Conservation (phyloP, 1,284 basidiomycete genomes). For the Neotropicomus parvogracilis region DNA sequence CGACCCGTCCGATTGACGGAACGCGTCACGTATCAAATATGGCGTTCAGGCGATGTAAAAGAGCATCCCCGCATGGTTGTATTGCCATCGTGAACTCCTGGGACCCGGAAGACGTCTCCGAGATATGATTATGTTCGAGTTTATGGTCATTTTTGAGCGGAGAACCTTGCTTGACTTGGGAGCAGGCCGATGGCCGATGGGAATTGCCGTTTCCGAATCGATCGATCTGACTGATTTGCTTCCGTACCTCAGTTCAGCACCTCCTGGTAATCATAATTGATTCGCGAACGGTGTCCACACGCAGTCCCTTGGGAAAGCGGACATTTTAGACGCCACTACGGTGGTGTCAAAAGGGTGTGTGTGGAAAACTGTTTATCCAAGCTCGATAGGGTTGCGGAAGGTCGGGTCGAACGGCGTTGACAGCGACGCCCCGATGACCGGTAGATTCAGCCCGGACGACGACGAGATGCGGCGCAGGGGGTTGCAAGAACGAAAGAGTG, state of each 20-base stretch:
- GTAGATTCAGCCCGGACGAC: not conserved
- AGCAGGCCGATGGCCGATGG: constrained; percentile 14
- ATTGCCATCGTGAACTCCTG: constrained; percentile 15
- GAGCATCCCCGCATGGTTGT: constrained; percentile 24
- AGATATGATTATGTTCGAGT: not conserved
- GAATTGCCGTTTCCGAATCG: constrained; percentile 14
- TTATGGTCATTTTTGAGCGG: constrained; percentile 7
- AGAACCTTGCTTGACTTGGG: constrained; percentile 8
- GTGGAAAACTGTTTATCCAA: constrained; percentile 2
- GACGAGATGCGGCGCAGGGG: not conserved
- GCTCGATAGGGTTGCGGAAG: not conserved
- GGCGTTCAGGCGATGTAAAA: constrained; percentile 4
- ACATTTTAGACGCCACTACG: constrained; percentile 5
- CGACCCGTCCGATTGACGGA: constrained; percentile 8
- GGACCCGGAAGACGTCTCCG: not conserved
- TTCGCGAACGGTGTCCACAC: constrained; percentile 1
- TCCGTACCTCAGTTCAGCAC: constrained; percentile 2
- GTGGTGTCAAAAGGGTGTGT: constrained; percentile 2
- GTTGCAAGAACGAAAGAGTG: not conserved
- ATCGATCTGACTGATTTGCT: constrained; percentile 8
- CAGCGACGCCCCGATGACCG: not conserved
- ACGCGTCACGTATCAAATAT: constrained; percentile 11
- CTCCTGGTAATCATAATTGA: not conserved
- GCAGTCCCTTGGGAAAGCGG: constrained; percentile 6
- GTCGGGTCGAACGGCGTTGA: not conserved